These are phyloP conservation scores for Sonneratia alba DNA, from an alignment of 345 rosid species.

Conservation along the genomic window DNA sequence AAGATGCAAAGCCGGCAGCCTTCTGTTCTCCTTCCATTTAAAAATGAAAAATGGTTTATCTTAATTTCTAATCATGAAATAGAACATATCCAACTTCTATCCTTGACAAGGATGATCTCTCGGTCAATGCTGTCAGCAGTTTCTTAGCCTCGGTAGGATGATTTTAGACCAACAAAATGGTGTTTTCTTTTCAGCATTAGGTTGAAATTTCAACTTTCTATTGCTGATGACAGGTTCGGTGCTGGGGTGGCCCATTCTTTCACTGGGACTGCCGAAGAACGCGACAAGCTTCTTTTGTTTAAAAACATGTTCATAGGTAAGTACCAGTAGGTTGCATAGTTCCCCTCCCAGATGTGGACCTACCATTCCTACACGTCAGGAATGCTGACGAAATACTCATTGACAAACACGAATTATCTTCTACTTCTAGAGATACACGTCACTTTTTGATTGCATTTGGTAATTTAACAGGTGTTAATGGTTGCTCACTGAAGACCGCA, in stretches of 20 bases:
- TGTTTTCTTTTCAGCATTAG: background rate
- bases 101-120: background rate
- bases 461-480: slow-evolving; percentile 56
- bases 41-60: background rate
- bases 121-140: background rate
- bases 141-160: background rate
- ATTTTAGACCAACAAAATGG: background rate
- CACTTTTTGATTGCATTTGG: background rate
- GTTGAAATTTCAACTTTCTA: slow-evolving; percentile 1
- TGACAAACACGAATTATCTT: background rate
- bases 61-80: background rate
- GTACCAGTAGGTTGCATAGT: background rate
- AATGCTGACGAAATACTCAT: background rate
- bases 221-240: slow-evolving; percentile 41
- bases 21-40: background rate
- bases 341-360: background rate
- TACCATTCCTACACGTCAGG: background rate
- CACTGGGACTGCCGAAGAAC: slow-evolving; percentile 67
- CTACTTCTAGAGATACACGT: background rate
- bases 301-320: slow-evolving; percentile 66
- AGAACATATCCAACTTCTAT: background rate
- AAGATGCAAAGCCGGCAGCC: background rate
- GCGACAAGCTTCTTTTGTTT: slow-evolving; percentile 71
- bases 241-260: slow-evolving; percentile 92
- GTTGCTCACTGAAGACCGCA: slow-evolving; percentile 75